Evolutionary conservation across 306 rosid species (phyloP), one percentile per base, ranked within the genome.

Genomic region (Clitoria ternatea): DNA sequence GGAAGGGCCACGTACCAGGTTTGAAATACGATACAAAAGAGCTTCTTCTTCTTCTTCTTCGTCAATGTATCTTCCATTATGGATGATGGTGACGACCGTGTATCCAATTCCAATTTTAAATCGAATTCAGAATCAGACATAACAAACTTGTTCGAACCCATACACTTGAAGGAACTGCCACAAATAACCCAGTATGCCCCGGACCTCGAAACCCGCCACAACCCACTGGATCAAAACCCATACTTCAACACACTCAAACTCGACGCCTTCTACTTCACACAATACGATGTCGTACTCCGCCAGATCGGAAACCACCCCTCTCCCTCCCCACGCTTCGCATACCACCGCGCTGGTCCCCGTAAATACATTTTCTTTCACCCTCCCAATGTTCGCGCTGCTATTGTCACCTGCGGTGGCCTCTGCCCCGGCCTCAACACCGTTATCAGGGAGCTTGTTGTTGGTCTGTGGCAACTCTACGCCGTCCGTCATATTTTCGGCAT

Each of bases 351-450:
- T 0, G 82, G 82, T 27, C 82, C 82, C 12, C 82, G 82, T 8
- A n/a, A 55, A 1, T 9, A 6, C 1, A 42, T 78, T 6, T 27
- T 2, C 74, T 65, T 72, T 8, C 4, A 76, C 1, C 73, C 89
- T 23, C 26, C 71, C 0, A 18, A 5, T 4, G 53, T 50, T 0
- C 79, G 79, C 37, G 96, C 60, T 7, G 96, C 92, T n/a, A 83
- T 92, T 8, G 96, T 92, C 6, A 72, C 78, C 3, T 78, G 82
- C 49, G 82, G 82, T 2, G 82, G 82, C 2, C 78, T 78, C 0
- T 78, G 82, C 39, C 98, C 98, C 4, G 96, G 98, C 13, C 59
- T 88, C 2, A 92, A 92, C 77, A 92, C 98, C 19, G 96, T 88
- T 18, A 83, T 90, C 40, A 72, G 98, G 69, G 98, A 92, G 84